Conservation (phyloP, 2,329 filamentous ascomycete genomes). For the Diplodia mutila region DNA sequence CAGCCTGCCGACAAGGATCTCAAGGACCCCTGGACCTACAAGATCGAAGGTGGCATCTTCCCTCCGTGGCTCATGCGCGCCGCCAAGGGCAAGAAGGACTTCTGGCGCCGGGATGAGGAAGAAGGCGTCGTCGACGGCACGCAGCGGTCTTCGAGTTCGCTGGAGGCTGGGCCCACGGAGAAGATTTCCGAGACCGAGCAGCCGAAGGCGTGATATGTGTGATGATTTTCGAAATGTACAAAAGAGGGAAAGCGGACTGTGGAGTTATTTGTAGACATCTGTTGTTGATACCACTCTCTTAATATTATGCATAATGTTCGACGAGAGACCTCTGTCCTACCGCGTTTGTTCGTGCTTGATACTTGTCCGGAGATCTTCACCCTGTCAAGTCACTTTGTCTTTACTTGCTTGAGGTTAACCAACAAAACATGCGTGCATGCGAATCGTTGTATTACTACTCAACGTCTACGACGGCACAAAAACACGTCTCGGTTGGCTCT, state of each 20-base stretch:
- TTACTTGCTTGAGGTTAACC: neutral
- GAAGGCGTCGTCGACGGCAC: constrained; percentile 8
- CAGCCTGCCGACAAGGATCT: constrained; percentile 74
- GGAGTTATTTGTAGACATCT: neutral
- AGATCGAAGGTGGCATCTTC: constrained; percentile 72
- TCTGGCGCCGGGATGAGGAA: constrained; percentile 57
- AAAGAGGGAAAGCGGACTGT: neutral
- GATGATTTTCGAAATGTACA: neutral
- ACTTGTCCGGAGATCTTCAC: neutral
- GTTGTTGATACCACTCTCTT: constrained; percentile 5
- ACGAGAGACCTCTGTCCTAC: neutral
- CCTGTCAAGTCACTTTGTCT: neutral
- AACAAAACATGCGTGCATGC: neutral
- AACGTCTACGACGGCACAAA: neutral
- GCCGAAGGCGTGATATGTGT: neutral
- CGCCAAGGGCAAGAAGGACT: constrained; percentile 69
- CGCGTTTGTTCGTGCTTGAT: neutral
- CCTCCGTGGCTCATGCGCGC: constrained; percentile 74
- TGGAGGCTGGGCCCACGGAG: neutral
- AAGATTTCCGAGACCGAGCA: neutral
- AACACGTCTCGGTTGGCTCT: neutral
- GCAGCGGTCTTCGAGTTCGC: neutral
- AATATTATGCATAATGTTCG: neutral
- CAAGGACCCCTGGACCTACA: constrained; percentile 81
- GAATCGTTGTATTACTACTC: neutral